Percentiles rank a stretch among this genome's conserved stretches.
phyloP scores from a whole-genome alignment of 1,284 basidiomycete genomes.

The Sphagnurus paluster region DNA sequence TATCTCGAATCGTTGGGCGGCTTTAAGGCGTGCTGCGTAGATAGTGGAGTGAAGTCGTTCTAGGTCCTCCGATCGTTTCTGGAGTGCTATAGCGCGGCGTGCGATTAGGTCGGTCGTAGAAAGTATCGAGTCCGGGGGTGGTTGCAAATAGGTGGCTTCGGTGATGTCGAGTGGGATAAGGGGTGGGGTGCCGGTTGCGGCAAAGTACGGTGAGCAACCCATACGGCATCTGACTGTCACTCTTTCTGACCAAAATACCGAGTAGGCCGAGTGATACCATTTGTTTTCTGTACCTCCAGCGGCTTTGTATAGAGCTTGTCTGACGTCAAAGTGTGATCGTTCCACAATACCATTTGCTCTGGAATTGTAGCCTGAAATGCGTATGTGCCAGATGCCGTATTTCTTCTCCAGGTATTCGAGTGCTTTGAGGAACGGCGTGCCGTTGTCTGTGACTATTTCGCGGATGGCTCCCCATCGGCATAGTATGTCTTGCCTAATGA shows the following conservation, averaged over 20 bases:
- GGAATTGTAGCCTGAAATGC: slow-evolving; percentile 46
- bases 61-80: slow-evolving; percentile 26
- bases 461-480: slow-evolving; percentile 31
- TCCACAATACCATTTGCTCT: slow-evolving; percentile 41
- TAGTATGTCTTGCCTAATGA: slow-evolving; percentile 33
- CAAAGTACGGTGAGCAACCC: slow-evolving; percentile 38
- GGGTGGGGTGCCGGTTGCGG: slow-evolving; percentile 35
- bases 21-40: slow-evolving; percentile 19
- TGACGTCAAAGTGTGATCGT: slow-evolving; percentile 33
- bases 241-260: slow-evolving; percentile 42
- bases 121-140: slow-evolving; percentile 20
- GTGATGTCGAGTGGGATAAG: slow-evolving; percentile 39
- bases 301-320: slow-evolving; percentile 38
- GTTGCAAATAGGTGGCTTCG: slow-evolving; percentile 38
- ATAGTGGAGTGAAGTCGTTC: slow-evolving; percentile 20
- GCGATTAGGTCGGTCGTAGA: slow-evolving; percentile 31
- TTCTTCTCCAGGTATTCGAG: slow-evolving; percentile 26
- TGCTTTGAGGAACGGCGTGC: slow-evolving; percentile 32
- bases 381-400: slow-evolving; percentile 39
- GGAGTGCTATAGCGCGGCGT: slow-evolving; percentile 23
- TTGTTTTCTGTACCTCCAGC: slow-evolving; percentile 28
- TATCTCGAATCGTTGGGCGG: slow-evolving; percentile 22
- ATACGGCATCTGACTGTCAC: slow-evolving; percentile 30
- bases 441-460: slow-evolving; percentile 37
- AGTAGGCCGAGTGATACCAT: slow-evolving; percentile 29